Conservation (phyloP, 2,329 filamentous ascomycete species). For the Aspergillus sp. region DNA sequence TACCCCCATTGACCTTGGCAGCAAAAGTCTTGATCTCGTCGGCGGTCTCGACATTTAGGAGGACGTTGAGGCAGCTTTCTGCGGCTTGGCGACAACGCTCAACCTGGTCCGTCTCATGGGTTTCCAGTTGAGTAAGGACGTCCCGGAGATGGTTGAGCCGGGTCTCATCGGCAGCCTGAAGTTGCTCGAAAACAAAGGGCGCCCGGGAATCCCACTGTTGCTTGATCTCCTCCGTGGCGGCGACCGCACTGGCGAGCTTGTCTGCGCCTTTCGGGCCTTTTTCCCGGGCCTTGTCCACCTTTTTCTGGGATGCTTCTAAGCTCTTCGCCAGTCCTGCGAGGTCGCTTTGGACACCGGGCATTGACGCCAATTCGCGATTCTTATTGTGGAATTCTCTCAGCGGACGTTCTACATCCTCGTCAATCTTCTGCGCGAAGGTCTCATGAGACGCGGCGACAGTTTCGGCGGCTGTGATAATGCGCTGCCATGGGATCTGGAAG, state of each 20-base stretch:
- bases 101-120: conserved; percentile 83
- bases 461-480: conserved; percentile 76
- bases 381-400: conserved; percentile 71
- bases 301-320: conserved; percentile 78
- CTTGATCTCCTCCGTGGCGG: conserved; percentile 72
- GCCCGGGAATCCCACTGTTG: conserved; percentile 92
- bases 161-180: conserved; percentile 87
- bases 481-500: conserved; percentile 87
- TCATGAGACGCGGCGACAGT: conserved; percentile 80
- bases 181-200: conserved; percentile 88
- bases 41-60: conserved; percentile 82
- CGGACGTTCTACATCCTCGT: conserved; percentile 81
- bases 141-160: conserved; percentile 88
- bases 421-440: conserved; percentile 74
- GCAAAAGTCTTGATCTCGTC: conserved; percentile 69
- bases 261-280: conserved; percentile 71
- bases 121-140: conserved; percentile 86
- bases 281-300: conserved; percentile 75
- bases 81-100: conserved; percentile 71
- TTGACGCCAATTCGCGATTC: conserved; percentile 73
- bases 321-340: conserved; percentile 77
- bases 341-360: conserved; percentile 79
- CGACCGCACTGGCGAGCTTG: conserved; percentile 72
- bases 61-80: conserved; percentile 73
- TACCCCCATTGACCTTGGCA: conserved; percentile 36